A percentile compares a stretch with the other conserved stretches of the same genome.
These are phyloP conservation scores for Euphorbia lathyris DNA, from an alignment of 345 rosid species.

Conservation along the genomic window DNA sequence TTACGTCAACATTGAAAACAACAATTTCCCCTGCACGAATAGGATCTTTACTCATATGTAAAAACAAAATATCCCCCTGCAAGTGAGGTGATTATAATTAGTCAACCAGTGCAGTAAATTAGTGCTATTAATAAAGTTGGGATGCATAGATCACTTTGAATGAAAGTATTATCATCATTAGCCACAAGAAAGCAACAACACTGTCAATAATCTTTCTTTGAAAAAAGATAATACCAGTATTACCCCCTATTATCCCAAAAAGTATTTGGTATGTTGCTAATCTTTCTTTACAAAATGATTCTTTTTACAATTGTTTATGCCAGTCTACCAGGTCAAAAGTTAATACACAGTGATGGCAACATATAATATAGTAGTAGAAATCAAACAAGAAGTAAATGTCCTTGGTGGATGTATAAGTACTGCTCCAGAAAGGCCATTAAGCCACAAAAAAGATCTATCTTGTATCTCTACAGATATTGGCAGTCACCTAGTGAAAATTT, in stretches of 20 bases:
- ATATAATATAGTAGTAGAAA: too few species aligned
- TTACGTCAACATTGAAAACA: slow-evolving; percentile 88
- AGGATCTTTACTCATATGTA: slow-evolving; percentile 77
- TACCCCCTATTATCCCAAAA: not conserved
- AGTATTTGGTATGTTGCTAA: not conserved
- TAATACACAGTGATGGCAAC: too few species aligned
- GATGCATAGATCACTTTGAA: not conserved
- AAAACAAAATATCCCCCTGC: slow-evolving; percentile 95
- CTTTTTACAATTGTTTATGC: too few species aligned
- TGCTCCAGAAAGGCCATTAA: too few species aligned
- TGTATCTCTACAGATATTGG: too few species aligned
- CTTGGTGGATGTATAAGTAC: too few species aligned
- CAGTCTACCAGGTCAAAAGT: too few species aligned
- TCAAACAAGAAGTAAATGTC: too few species aligned
- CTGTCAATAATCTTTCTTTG: not conserved
- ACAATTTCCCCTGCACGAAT: slow-evolving; percentile 97
- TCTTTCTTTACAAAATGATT: too few species aligned
- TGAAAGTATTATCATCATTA: not conserved
- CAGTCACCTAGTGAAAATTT: too few species aligned
- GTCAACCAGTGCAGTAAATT: not conserved
- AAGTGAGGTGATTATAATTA: slow-evolving; percentile 11
- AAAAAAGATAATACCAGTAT: not conserved
- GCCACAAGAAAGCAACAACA: not conserved
- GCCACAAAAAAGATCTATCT: too few species aligned
- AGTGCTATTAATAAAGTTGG: not conserved